Conservation (phyloP, 1,284 basidiomycete species). For the Sanghuangporus sanghuang region DNA sequence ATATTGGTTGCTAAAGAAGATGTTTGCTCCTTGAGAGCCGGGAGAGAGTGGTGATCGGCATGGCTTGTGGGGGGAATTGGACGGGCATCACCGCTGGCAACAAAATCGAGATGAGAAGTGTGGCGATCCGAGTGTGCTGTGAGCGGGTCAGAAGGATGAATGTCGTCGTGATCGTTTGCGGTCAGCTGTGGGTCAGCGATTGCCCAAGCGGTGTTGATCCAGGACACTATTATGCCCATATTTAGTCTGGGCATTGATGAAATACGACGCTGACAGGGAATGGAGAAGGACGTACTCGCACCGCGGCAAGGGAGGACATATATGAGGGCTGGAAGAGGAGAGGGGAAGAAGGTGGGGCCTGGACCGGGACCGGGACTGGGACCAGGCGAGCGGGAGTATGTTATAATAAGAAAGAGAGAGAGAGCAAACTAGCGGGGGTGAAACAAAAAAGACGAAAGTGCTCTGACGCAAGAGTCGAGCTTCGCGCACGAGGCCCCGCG, state of each 20-base stretch:
- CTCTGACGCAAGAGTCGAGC: slow-evolving; percentile 13
- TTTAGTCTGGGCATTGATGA: slow-evolving; percentile 9
- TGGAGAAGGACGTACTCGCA: slow-evolving; percentile 12
- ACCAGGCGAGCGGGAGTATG: background rate
- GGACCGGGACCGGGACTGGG: too few species aligned
- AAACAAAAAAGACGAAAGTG: slow-evolving; percentile 1
- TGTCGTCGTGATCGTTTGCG: background rate
- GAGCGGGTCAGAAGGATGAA: slow-evolving; percentile 12
- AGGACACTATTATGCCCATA: slow-evolving; percentile 20
- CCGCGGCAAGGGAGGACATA: slow-evolving; percentile 9
- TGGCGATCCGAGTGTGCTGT: slow-evolving; percentile 6
- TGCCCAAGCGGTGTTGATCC: slow-evolving; percentile 13
- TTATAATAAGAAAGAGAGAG: background rate
- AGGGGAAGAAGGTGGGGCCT: background rate
- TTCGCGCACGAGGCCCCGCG: slow-evolving; percentile 12
- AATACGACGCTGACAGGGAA: background rate
- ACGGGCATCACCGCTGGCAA: background rate
- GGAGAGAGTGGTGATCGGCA: background rate
- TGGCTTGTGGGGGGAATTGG: background rate
- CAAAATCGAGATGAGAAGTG: background rate
- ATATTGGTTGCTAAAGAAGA: background rate
- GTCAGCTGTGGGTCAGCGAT: slow-evolving; percentile 8
- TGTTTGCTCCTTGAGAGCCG: background rate
- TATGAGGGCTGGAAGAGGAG: background rate
- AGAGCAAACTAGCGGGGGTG: background rate